Evolutionary conservation across 2,329 filamentous ascomycete species (phyloP).

Genomic region (Phoma sp.): DNA sequence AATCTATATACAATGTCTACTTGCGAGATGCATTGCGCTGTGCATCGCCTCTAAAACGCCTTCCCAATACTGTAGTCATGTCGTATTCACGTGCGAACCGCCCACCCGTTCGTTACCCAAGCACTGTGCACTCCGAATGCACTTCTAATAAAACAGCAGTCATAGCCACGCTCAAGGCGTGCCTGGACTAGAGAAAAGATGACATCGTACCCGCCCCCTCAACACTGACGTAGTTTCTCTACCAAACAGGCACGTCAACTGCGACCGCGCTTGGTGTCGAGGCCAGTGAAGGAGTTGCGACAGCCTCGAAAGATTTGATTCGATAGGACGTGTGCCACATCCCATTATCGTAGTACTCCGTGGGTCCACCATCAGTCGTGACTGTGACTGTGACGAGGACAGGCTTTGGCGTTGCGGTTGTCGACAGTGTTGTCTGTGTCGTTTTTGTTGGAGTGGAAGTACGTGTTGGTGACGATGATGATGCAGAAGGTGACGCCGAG

Average conservation of each 20-base stretch:
- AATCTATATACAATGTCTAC: constrained; percentile 4
- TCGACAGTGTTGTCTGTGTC: constrained; percentile 14
- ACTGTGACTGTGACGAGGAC: constrained; percentile 40
- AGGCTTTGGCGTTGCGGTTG: constrained; percentile 27
- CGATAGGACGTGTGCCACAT: constrained; percentile 53
- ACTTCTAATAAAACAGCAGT: background rate
- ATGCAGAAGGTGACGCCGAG: constrained; percentile 4
- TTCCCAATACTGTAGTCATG: constrained; percentile 14
- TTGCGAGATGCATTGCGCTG: constrained; percentile 4
- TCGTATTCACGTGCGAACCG: constrained; percentile 2
- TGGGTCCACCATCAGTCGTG: constrained; percentile 33
- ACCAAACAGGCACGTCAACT: constrained; percentile 14
- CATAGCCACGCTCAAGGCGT: background rate
- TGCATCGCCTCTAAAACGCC: constrained; percentile 19
- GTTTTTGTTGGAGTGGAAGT: constrained; percentile 16
- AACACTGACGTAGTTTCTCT: background rate
- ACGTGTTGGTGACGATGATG: constrained; percentile 16
- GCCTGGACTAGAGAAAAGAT: background rate
- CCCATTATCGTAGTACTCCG: constrained; percentile 53
- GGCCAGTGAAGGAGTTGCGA: constrained; percentile 6
- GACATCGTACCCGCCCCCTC: too few relatives aligned
- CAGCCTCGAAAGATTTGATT: constrained; percentile 40
- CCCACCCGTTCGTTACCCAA: constrained; percentile 14
- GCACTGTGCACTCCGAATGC: constrained; percentile 7
- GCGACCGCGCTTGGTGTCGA: constrained; percentile 6